Evolutionary conservation across 1,284 basidiomycete species (phyloP).

Genomic region (Heterobasidion occidentale): DNA sequence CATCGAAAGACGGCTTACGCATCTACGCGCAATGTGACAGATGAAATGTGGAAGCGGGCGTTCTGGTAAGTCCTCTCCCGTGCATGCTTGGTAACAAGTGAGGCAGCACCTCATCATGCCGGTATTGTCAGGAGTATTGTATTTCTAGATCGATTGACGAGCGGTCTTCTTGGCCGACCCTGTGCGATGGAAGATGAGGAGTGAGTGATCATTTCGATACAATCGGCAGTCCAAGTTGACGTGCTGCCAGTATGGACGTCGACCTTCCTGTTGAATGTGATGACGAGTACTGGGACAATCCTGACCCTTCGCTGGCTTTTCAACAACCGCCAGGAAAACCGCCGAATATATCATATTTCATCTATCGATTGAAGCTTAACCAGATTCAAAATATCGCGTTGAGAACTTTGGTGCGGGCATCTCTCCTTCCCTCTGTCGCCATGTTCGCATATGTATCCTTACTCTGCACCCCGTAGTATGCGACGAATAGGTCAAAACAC

Average conservation of each 20-base stretch:
- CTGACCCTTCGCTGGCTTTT: conserved; percentile 31
- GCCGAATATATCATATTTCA: conserved; percentile 40
- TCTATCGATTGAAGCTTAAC: conserved; percentile 45
- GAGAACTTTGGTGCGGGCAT: conserved; percentile 39
- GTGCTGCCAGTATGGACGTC: conserved; percentile 41
- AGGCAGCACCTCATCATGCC: neutral
- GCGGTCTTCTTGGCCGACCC: conserved; percentile 69
- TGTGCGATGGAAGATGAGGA: conserved; percentile 83
- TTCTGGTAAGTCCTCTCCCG: conserved; percentile 50
- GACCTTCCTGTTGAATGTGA: conserved; percentile 54
- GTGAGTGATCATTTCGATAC: conserved; percentile 28
- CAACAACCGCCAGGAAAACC: conserved; percentile 39
- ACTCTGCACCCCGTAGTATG: conserved; percentile 23
- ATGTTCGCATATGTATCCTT: neutral
- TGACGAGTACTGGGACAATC: conserved; percentile 54
- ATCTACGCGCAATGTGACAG: conserved; percentile 34
- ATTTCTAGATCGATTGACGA: conserved; percentile 54
- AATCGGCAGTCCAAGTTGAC: neutral
- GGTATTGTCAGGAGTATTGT: conserved; percentile 45
- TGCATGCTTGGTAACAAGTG: neutral
- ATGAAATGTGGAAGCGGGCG: conserved; percentile 70
- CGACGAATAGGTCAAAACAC: conserved; percentile 35
- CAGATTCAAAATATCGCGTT: conserved; percentile 49
- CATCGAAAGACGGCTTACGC: conserved; percentile 42
- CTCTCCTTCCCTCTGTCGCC: neutral